These are phyloP conservation scores for Nemophila menziesii DNA, from an alignment of 257 asterid species.

Conservation along the genomic window DNA sequence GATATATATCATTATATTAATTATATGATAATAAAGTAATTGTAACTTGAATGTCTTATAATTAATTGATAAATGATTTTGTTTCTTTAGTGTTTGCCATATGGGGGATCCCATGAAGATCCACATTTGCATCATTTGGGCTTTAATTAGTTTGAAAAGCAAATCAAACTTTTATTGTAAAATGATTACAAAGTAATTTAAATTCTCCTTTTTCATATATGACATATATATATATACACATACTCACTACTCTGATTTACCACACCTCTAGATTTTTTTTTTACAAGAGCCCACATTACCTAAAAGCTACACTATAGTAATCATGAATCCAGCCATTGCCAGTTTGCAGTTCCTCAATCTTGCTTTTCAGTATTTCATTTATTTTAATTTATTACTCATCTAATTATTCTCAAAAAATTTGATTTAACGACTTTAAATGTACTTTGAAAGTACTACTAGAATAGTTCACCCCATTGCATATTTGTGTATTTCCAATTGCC, in stretches of 20 bases:
- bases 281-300: conserved; percentile 44
- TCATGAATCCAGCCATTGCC: conserved; percentile 85
- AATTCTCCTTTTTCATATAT: conserved; percentile 17
- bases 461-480: too few species aligned
- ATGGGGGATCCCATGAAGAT: conserved; percentile 39
- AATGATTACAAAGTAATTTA: conserved; percentile 39
- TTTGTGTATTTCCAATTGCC: too few species aligned
- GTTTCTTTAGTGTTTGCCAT: conserved; percentile 15
- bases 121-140: conserved; percentile 41
- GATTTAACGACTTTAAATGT: too few species aligned
- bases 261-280: conserved; percentile 22
- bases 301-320: conserved; percentile 24
- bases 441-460: too few species aligned
- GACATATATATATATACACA: conserved; percentile 11
- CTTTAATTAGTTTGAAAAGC: conserved; percentile 51
- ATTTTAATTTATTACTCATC: too few species aligned
- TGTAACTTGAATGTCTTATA: not conserved
- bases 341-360: conserved; percentile 27
- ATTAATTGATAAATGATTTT: conserved; percentile 11
- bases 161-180: conserved; percentile 45
- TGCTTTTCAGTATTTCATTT: conserved; percentile 5
- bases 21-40: too few species aligned
- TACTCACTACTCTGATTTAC: conserved; percentile 13
- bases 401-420: too few species aligned
- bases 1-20: too few species aligned